phyloP scores from a whole-genome alignment of 768 basidiomycete species.

The Arthromyces matolae region DNA sequence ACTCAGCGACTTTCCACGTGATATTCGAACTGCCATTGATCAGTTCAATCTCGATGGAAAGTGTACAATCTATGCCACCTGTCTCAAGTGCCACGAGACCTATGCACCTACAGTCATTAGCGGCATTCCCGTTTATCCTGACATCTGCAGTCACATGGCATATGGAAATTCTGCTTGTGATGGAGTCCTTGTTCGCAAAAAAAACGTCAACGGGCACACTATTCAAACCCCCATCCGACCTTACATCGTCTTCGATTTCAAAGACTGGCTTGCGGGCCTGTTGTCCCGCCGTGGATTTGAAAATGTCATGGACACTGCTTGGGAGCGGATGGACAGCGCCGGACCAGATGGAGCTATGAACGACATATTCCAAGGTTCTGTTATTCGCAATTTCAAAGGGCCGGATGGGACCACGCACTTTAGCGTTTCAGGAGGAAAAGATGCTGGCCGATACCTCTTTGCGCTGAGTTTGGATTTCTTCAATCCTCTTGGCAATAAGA shows the following conservation, averaged over 20 bases:
- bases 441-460: conserved; percentile 25
- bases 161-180: conserved; percentile 1
- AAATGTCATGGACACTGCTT: conserved; percentile 19
- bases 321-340: neutral
- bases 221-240: conserved; percentile 18
- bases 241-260: conserved; percentile 21
- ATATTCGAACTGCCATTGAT: conserved; percentile 6
- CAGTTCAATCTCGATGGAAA: conserved; percentile 16
- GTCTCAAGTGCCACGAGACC: conserved; percentile 17
- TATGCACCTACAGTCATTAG: conserved; percentile 6
- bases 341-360: conserved; percentile 4
- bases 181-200: conserved; percentile 6
- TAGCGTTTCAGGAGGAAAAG: conserved; percentile 9
- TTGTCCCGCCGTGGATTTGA: conserved; percentile 22
- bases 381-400: conserved; percentile 24
- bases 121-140: conserved; percentile 5
- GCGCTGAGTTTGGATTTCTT: conserved; percentile 28
- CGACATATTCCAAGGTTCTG: conserved; percentile 25
- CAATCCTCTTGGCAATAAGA: conserved; percentile 18
- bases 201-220: neutral
- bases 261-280: conserved; percentile 26
- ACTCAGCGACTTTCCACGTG: conserved; percentile 9
- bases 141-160: conserved; percentile 11
- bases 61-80: conserved; percentile 16
- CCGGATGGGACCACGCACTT: conserved; percentile 21